Evolutionary conservation across 805 yeast species (phyloP), one percentile per base, ranked within the genome.

Genomic region (Candida sphagnicola): DNA sequence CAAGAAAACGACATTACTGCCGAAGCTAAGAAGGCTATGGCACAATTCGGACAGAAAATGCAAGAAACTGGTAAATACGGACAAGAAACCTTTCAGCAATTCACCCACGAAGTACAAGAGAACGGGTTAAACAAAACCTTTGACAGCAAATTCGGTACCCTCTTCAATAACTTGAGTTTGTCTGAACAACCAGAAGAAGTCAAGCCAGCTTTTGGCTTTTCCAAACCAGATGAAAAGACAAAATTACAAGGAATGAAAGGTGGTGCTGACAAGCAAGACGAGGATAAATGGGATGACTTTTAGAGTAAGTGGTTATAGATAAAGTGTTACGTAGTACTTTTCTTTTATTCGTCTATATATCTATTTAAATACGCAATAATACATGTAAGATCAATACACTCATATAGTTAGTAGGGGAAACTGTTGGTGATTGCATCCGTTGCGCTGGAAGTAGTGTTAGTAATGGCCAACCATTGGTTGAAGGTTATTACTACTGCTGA

Each of bases 31-130:
- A 78, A 88, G 49, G 98, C 98, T n/a, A 86, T 95, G 76, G 82
- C 87, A 42, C 97, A 93, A 68, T 93, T 91, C 66, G 96, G 97
- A 34, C 95, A 86, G 57, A 88, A 81, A 55, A 85, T 91, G 67
- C 95, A 85, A 58, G 95, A 89, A 49, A 87, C 96, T 1, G 85
- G 95, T 24, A 75, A 70, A 43, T 79, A 78, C 48, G 86, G 95
- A 18, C 80, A 78, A 38, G 83, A 81, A 46, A 80, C 82, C n/a
- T 73, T 77, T 51, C 73, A 70, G 44, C 67, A 69, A 13, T 78
- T 80, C 54, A 80, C 88, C 29, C 44, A 55, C 26, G 64, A 72
- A 57, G 48, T 64, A 19, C 65, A 62, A 57, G 61, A 48, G 45
- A 70, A 54, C 39, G 70, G 72, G 5, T 48, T 65, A 34, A 62